A percentile compares a stretch with the other conserved stretches of the same genome.
phyloP scores from a whole-genome alignment of 176 grass and related monocot species.

The Urochloa ruziziensis region DNA sequence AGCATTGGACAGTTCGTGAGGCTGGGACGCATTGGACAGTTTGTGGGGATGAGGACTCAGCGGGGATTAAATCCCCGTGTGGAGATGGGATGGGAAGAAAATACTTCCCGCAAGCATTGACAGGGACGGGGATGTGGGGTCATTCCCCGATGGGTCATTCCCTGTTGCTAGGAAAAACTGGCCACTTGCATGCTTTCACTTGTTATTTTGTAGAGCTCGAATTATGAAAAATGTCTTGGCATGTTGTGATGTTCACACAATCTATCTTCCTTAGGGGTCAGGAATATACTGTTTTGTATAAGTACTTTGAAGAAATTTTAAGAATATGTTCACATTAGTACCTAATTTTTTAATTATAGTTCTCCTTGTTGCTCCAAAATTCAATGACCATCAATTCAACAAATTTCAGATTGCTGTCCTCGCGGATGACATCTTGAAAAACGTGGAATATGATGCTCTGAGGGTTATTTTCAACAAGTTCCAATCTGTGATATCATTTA shows the following conservation, averaged over 20 bases:
- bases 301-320: background rate
- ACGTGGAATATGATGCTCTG: conserved; percentile 83
- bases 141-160: too few species aligned
- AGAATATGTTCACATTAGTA: background rate
- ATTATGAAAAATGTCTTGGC: background rate
- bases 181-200: background rate
- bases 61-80: too few species aligned
- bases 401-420: conserved; percentile 75
- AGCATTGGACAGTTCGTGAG: too few species aligned
- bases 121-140: too few species aligned
- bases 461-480: conserved; percentile 94
- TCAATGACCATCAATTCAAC: background rate
- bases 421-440: conserved; percentile 96
- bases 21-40: too few species aligned
- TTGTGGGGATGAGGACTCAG: too few species aligned
- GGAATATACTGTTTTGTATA: background rate
- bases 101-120: too few species aligned
- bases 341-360: background rate
- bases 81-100: too few species aligned
- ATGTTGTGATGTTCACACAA: background rate
- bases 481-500: conserved; percentile 83
- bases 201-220: background rate
- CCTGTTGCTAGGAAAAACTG: background rate
- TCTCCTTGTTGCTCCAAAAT: background rate
- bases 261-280: background rate